Percentiles rank a stretch among this genome's conserved stretches.
Conservation (phyloP, 1,284 basidiomycete genomes). For the Amylostereum chailletii region DNA sequence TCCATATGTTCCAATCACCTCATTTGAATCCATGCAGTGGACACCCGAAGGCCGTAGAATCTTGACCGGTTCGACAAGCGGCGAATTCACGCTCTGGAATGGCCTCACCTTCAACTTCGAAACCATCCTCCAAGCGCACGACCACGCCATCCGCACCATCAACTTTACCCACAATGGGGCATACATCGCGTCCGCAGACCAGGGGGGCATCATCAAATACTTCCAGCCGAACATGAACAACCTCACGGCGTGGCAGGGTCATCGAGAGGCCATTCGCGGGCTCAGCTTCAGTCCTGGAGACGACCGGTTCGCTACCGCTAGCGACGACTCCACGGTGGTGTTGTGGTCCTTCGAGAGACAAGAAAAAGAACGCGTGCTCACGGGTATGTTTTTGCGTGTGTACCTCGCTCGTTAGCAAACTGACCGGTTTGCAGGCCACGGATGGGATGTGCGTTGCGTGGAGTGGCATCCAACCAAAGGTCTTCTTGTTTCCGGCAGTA, state of each 20-base stretch:
- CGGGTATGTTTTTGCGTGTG: not conserved
- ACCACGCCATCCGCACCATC: constrained; percentile 86
- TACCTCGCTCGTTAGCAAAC: not conserved
- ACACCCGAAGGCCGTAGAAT: constrained; percentile 91
- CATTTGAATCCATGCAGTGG: constrained; percentile 51
- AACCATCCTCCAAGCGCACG: constrained; percentile 96
- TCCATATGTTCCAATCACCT: not conserved
- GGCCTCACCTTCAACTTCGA: constrained; percentile 99
- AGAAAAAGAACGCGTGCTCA: constrained; percentile 75
- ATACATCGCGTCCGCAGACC: constrained; percentile 90
- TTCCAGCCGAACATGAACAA: constrained; percentile 99
- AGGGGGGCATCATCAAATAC: constrained; percentile 93
- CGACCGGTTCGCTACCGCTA: constrained; percentile 84
- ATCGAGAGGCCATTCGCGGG: constrained; percentile 85
- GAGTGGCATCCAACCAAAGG: constrained; percentile 99
- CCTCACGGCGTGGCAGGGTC: constrained; percentile 86
- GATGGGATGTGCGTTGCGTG: constrained; percentile 98
- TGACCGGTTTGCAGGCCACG: constrained; percentile 56
- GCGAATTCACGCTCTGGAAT: constrained; percentile 99
- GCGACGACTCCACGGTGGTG: constrained; percentile 90
- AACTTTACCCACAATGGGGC: constrained; percentile 87
- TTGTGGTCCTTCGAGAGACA: constrained; percentile 95
- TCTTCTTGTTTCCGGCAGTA: constrained; percentile 87
- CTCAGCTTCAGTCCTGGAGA: constrained; percentile 92
- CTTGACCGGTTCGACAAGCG: constrained; percentile 91